Base-by-base conservation (phyloP, 1,139 yeast genomes). In the Trichomonascaceae sp. region DNA sequence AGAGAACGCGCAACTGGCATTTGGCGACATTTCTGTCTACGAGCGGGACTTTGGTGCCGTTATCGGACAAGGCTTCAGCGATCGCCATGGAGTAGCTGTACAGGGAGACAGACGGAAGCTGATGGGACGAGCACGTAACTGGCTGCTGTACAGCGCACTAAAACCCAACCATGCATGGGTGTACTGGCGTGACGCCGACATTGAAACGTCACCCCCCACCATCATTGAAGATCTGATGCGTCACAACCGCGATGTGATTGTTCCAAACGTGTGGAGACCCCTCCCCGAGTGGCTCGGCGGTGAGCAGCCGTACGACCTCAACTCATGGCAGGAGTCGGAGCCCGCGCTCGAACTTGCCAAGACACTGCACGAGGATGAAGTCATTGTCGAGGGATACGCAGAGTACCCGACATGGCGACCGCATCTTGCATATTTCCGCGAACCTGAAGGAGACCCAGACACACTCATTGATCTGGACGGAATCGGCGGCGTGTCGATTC, bases 331-430 rank as follows among this genome's bases (percentile, higher is more conserved):
- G 50, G 95, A 82, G 58, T 69, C 80, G 34, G 87, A 76, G 41
- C 81, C 92, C 26, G 93, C 89, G 0, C 53, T 80, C 32, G 80
- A 77, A 48, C 63, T 82, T 45, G 94, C 94, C 1, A 70, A 69
- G 16, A 64, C 75, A 2, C 61, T 84, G 34, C 78, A 73, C 47
- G 94, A 82, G 53, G 93, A 82, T 54, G 92, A 82, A 2, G 89
- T 85, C 43, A 82, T 82, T 45, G 95, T 84, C 4, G 95, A 82
- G 56, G 95, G 94, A 13, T 82, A 82, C 55, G 89, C 80, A 15
- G 94, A 84, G 56, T 82, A 80, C 56, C 85, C 87, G 36, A 82
- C 95, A 0, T 84, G 93, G 93, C 68, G 95, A 52, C 87, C 92
- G 3, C 95, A 82, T 57, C 65, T 82, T 46, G 94, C 94, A 0